Evolutionary conservation across 148 eudicot genomes (phyloP).

Genomic region (Bassia scoparia): DNA sequence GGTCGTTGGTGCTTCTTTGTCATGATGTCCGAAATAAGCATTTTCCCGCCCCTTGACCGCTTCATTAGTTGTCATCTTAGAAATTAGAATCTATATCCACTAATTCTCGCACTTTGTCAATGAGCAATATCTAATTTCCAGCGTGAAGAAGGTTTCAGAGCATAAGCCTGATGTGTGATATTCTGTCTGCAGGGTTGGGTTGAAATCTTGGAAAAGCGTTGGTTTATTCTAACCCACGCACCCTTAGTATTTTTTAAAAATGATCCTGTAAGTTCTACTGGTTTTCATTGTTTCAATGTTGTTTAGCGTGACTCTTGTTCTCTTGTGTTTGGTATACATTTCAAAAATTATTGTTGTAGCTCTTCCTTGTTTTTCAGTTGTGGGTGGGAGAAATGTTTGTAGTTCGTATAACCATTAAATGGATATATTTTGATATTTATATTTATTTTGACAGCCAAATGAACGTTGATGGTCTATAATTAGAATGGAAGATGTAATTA

Average conservation of each 20-base stretch:
- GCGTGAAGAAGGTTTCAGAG: background rate
- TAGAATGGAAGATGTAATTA: too few species aligned
- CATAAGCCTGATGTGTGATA: background rate
- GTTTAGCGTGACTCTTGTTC: too few species aligned
- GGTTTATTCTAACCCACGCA: slow-evolving; percentile 96
- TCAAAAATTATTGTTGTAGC: background rate
- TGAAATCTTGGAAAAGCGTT: slow-evolving; percentile 99
- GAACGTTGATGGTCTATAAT: too few species aligned
- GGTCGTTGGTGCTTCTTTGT: background rate
- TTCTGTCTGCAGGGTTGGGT: slow-evolving; percentile 73
- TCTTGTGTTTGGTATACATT: background rate
- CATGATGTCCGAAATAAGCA: background rate
- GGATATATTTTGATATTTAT: too few species aligned
- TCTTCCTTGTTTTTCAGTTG: background rate
- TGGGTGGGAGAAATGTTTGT: too few species aligned
- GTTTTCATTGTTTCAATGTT: background rate
- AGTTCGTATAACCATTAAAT: too few species aligned
- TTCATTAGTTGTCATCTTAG: background rate
- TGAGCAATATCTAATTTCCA: background rate
- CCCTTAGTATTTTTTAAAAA: slow-evolving; percentile 95
- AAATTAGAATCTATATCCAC: background rate
- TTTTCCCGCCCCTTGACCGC: background rate
- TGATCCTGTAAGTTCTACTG: slow-evolving; percentile 76
- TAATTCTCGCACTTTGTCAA: background rate
- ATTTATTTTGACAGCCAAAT: too few species aligned